A percentile compares a stretch with the other conserved stretches of the same genome.
These are phyloP conservation scores for Nephelium lappaceum DNA, from an alignment of 345 rosid genomes.

Conservation along the genomic window DNA sequence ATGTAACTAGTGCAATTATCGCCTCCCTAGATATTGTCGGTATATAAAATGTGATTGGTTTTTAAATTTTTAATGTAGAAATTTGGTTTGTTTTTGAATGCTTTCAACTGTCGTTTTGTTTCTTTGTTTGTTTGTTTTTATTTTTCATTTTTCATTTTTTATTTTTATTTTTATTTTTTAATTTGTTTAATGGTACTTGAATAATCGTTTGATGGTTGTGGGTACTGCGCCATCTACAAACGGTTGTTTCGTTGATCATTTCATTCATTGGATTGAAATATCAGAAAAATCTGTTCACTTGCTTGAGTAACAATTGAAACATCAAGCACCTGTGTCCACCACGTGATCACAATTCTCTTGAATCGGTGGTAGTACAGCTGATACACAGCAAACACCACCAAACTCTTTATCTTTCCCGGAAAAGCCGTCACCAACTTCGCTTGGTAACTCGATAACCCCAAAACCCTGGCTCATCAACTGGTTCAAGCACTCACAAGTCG, in stretches of 20 bases:
- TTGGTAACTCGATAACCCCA: conserved; percentile 27
- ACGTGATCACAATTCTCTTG: background rate
- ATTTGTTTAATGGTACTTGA: too few species aligned
- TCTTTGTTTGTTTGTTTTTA: too few species aligned
- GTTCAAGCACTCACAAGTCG: conserved; percentile 31
- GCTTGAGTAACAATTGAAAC: too few species aligned
- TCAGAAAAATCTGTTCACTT: too few species aligned
- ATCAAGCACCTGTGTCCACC: too few species aligned
- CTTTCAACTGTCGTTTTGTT: too few species aligned
- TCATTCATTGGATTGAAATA: too few species aligned
- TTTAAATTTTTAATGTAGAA: background rate
- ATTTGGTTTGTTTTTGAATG: conserved; percentile 14
- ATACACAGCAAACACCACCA: conserved; percentile 6
- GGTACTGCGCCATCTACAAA: too few species aligned
- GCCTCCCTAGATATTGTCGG: conserved; percentile 3
- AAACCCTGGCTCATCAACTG: conserved; percentile 36
- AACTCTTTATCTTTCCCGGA: background rate
- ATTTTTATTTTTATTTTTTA: too few species aligned
- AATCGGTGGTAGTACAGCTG: background rate
- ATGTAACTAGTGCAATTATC: conserved; percentile 1
- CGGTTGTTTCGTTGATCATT: background rate
- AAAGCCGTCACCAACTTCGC: background rate
- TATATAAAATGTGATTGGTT: conserved; percentile 21
- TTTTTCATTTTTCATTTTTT: too few species aligned
- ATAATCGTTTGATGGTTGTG: too few species aligned